Conservation (phyloP, 495 filamentous ascomycete genomes). For the Geopyxis carbonaria region DNA sequence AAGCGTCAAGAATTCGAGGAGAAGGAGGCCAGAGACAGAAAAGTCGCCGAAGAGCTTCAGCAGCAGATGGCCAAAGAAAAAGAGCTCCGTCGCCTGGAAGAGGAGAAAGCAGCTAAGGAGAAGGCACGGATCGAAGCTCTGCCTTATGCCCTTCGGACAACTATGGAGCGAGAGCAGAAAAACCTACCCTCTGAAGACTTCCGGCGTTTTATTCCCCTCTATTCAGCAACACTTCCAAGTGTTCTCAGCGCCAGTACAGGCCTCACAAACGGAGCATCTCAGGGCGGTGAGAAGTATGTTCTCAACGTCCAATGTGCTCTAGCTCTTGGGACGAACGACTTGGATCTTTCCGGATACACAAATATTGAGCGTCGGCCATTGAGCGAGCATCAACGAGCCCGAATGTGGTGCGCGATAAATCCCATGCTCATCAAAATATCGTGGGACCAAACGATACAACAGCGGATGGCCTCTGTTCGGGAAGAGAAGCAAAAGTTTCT, state of each 20-base stretch:
- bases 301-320: conserved; percentile 24
- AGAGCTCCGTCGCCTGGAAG: conserved; percentile 5
- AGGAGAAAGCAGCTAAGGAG: conserved; percentile 14
- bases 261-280: conserved; percentile 7
- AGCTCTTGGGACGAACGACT: conserved; percentile 18
- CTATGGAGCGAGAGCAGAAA: conserved; percentile 6
- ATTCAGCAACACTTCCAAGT: conserved; percentile 9
- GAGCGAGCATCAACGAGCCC: conserved; percentile 14
- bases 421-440: conserved; percentile 16
- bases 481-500: conserved; percentile 21
- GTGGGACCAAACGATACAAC: conserved; percentile 7
- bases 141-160: conserved; percentile 18
- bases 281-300: conserved; percentile 15
- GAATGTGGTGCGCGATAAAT: conserved; percentile 21
- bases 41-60: conserved; percentile 17
- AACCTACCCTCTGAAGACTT: neutral
- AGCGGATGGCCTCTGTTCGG: conserved; percentile 12
- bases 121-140: conserved; percentile 15
- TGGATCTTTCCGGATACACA: conserved; percentile 11
- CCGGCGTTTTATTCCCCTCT: conserved; percentile 18
- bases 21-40: conserved; percentile 15
- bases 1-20: conserved; percentile 14
- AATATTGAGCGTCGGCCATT: conserved; percentile 8
- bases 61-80: conserved; percentile 16
- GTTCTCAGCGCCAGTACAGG: conserved; percentile 6